These are phyloP conservation scores for Arabis hirsuta DNA, from an alignment of 345 rosid genomes.

Conservation along the genomic window DNA sequence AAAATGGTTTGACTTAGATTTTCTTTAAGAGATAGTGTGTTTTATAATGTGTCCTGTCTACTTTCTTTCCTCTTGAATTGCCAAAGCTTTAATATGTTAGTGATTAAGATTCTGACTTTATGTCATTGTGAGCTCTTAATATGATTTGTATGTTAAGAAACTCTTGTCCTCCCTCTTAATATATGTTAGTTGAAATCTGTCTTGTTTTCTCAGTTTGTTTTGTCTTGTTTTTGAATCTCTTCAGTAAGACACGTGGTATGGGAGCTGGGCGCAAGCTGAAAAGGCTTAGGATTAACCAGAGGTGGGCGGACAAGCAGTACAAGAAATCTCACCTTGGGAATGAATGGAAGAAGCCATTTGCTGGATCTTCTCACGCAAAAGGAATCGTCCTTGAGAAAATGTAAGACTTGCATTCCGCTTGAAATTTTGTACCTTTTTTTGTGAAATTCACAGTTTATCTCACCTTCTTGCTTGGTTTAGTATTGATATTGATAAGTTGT, in stretches of 20 bases:
- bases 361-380: slow-evolving; percentile 71
- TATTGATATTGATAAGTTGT: background rate
- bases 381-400: slow-evolving; percentile 74
- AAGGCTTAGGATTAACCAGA: slow-evolving; percentile 73
- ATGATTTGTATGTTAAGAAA: background rate
- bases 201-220: background rate
- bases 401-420: slow-evolving; percentile 29
- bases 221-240: background rate
- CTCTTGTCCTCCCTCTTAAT: no score
- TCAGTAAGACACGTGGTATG: slow-evolving; percentile 67
- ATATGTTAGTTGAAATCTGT: background rate
- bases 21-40: background rate
- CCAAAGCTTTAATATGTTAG: background rate
- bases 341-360: slow-evolving; percentile 85
- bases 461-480: background rate
- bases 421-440: no score
- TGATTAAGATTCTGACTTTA: background rate
- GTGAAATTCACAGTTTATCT: background rate
- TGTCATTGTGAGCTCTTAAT: background rate
- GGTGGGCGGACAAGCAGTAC: slow-evolving; percentile 95
- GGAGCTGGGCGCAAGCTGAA: slow-evolving; percentile 82
- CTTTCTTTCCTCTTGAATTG: background rate
- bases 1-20: background rate
- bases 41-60: background rate
- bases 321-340: slow-evolving; percentile 88